A percentile compares a stretch with the other conserved stretches of the same genome.
phyloP scores from a whole-genome alignment of 176 grass and related monocot species.

The Rhynchospora pubera region DNA sequence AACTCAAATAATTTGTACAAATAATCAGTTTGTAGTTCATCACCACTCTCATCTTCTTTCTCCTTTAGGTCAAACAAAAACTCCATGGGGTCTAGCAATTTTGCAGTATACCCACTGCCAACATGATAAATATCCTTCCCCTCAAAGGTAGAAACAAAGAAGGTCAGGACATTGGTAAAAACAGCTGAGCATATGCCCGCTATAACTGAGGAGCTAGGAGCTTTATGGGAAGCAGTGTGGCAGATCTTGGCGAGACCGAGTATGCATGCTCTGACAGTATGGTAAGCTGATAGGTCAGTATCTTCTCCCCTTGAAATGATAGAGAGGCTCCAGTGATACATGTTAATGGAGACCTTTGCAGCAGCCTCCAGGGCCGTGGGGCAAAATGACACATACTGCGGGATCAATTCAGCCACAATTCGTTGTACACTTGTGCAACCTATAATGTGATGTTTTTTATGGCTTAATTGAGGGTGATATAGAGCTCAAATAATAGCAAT shows the following conservation, averaged over 20 bases:
- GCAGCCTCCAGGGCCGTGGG: conserved; percentile 88
- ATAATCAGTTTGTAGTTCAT: conserved; percentile 30
- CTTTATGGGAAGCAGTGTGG: conserved; percentile 63
- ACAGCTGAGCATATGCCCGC: conserved; percentile 66
- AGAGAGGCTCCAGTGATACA: conserved; percentile 71
- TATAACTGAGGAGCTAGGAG: conserved; percentile 67
- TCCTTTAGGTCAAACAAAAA: conserved; percentile 52
- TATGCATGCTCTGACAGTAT: conserved; percentile 66
- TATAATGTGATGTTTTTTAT: conserved; percentile 12
- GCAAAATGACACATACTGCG: conserved; percentile 72
- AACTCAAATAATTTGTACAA: conserved; percentile 56
- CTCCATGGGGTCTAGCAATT: conserved; percentile 48
- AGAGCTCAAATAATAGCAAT: not conserved
- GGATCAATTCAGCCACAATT: conserved; percentile 74
- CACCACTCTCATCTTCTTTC: conserved; percentile 10
- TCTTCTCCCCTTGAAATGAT: conserved; percentile 53
- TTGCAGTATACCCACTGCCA: conserved; percentile 34
- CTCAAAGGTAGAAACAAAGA: conserved; percentile 86
- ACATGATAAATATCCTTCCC: conserved; percentile 70
- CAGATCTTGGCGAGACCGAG: conserved; percentile 83
- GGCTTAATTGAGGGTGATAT: not conserved
- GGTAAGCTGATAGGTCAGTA: conserved; percentile 41
- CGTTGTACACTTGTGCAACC: conserved; percentile 67
- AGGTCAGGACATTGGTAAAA: conserved; percentile 56
- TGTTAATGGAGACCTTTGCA: conserved; percentile 78